Percentiles rank a stretch among this genome's conserved stretches.
Conservation (phyloP, 768 basidiomycete genomes). For the Leccinellum rugosiceps region DNA sequence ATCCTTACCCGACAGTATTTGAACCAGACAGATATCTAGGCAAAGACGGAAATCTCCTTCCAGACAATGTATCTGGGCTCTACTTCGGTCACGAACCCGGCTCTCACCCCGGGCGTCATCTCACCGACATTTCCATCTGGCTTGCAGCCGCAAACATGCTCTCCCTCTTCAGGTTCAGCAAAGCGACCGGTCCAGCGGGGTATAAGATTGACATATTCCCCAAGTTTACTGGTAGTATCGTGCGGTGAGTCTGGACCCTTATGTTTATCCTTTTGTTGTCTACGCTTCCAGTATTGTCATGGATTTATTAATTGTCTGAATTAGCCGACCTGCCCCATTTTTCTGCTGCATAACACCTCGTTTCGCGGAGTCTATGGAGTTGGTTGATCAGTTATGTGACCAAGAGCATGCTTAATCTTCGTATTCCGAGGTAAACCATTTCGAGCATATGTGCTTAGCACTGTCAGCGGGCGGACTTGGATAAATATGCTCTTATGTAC, state of each 20-base stretch:
- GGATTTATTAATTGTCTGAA: background rate
- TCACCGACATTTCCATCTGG: conserved; percentile 20
- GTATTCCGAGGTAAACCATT: background rate
- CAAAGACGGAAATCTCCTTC: conserved; percentile 16
- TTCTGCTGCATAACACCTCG: conserved; percentile 20
- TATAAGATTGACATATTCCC: conserved; percentile 22
- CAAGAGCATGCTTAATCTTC: background rate
- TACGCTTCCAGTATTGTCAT: background rate
- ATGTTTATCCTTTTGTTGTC: too few species aligned
- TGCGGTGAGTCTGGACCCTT: conserved; percentile 11
- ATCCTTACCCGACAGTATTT: conserved; percentile 31
- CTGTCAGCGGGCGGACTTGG: background rate
- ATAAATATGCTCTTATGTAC: background rate
- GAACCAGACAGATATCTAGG: conserved; percentile 33
- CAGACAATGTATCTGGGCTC: conserved; percentile 19
- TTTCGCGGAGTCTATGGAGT: conserved; percentile 4
- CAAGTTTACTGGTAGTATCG: conserved; percentile 14
- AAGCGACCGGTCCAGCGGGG: conserved; percentile 19
- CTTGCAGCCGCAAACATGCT: conserved; percentile 19
- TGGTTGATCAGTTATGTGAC: background rate
- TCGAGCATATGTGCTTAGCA: background rate
- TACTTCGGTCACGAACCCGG: conserved; percentile 35
- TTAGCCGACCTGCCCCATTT: conserved; percentile 17
- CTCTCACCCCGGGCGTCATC: conserved; percentile 19
- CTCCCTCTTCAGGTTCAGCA: conserved; percentile 18